Evolutionary conservation across 805 yeast genomes (phyloP), one percentile per base, ranked within the genome.

Genomic region (Sporopachydermia quercuum): DNA sequence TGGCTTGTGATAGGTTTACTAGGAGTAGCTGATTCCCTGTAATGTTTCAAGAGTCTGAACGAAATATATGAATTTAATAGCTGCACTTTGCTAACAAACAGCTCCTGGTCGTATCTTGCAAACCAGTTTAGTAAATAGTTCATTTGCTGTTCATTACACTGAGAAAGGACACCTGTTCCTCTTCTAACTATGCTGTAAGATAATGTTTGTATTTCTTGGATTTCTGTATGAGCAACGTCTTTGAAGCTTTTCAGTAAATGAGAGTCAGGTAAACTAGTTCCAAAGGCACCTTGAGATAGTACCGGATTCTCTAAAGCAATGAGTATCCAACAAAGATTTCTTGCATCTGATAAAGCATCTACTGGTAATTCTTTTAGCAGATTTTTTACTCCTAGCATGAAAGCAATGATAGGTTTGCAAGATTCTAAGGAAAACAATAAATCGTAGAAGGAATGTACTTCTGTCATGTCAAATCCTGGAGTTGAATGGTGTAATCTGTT

Each of bases 21-120:
- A 45, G 33, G 37, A 45, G 43, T 39, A 45, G 46, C 33, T 50
- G 51, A 36, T 42, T 4, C 36, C 16, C 45, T 35, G 38, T 49
- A 52, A 23, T 51, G 50, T 54, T 68, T 45, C 34, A 76, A 70
- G 40, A 87, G 61, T 36, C 83, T 84, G 51, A 81, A 84, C 0
- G 93, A 79, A 30, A 86, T 68, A 56, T 80, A 85, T 16, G 84
- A 63, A 50, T 86, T 87, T 38, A 83, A 49, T 19, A 80, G 60
- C 34, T 84, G 84, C 0, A 85, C 69, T 47, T 77, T 76, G 2
- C 55, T 50, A 5, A 55, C 53, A 45, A 80, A 78, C 5, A 61
- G 65, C 0, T 54, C 56, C 0, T 47, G 41, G 0, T 76, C 57
- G 14, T 65, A 49, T 36, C 66, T 61, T 3, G 74, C 61, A 50